Evolutionary conservation across 441 rosid species (phyloP).

Genomic region (Adansonia grandidieri): DNA sequence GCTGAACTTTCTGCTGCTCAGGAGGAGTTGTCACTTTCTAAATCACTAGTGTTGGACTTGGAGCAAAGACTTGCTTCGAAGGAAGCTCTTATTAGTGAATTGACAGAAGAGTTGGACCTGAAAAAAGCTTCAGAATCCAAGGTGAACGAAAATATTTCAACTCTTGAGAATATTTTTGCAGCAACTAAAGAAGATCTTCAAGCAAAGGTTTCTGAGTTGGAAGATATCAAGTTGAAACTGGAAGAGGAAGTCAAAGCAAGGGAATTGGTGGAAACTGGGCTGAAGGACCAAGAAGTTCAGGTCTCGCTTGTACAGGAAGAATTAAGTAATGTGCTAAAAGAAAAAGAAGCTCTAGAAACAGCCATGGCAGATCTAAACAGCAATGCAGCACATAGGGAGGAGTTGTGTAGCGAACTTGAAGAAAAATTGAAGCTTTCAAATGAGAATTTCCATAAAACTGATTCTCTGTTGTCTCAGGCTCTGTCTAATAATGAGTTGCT

Average conservation of each 20-base stretch:
- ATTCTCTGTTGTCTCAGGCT: constrained; percentile 74
- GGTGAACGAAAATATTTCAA: constrained; percentile 60
- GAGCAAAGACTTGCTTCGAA: constrained; percentile 68
- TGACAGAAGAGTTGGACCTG: constrained; percentile 63
- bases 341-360: constrained; percentile 68
- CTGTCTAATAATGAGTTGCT: constrained; percentile 73
- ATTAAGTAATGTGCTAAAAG: constrained; percentile 39
- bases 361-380: constrained; percentile 54
- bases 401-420: constrained; percentile 57
- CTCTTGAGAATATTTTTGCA: constrained; percentile 51
- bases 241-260: constrained; percentile 55
- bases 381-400: constrained; percentile 50
- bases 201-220: constrained; percentile 56
- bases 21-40: constrained; percentile 68
- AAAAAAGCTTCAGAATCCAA: constrained; percentile 68
- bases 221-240: constrained; percentile 51
- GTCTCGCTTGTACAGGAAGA: constrained; percentile 41
- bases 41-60: constrained; percentile 57
- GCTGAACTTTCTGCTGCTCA: constrained; percentile 66
- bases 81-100: constrained; percentile 60
- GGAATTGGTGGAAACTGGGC: constrained; percentile 48
- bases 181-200: constrained; percentile 58
- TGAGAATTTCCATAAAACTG: constrained; percentile 64
- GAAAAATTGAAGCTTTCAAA: constrained; percentile 68
- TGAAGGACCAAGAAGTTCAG: constrained; percentile 45